Evolutionary conservation across 495 filamentous ascomycete genomes (phyloP).

Genomic region (Neurospora sp.): DNA sequence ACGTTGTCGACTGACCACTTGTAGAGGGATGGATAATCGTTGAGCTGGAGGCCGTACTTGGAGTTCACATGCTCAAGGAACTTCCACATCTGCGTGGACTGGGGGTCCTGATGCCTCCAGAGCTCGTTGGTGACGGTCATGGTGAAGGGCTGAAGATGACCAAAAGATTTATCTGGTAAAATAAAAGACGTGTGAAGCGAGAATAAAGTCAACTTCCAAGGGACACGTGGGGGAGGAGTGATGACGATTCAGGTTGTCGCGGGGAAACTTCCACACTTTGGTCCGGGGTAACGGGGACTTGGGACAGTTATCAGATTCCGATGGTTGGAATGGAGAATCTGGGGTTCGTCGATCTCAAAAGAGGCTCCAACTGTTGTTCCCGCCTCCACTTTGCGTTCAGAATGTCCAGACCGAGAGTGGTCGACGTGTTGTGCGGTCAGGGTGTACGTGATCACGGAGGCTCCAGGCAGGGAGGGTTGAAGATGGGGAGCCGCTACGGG

Average conservation of each 20-base stretch:
- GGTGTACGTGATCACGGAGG: background rate
- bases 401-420: background rate
- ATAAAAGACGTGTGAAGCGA: background rate
- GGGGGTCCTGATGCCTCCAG: conserved; percentile 62
- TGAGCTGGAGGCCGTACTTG: conserved; percentile 52
- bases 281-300: background rate
- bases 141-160: background rate
- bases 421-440: background rate
- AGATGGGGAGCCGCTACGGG: background rate
- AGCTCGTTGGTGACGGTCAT: conserved; percentile 40
- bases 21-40: conserved; percentile 60
- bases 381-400: background rate
- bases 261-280: background rate
- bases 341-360: background rate
- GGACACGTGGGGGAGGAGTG: background rate
- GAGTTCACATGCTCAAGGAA: conserved; percentile 60
- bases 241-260: background rate
- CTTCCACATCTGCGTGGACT: conserved; percentile 55
- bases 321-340: background rate
- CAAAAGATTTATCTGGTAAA: background rate
- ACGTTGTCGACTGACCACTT: conserved; percentile 75
- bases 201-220: background rate
- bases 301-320: background rate
- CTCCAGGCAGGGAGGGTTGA: background rate
- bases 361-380: background rate